phyloP scores from a whole-genome alignment of 768 basidiomycete species.

The Lactarius hatsudake region DNA sequence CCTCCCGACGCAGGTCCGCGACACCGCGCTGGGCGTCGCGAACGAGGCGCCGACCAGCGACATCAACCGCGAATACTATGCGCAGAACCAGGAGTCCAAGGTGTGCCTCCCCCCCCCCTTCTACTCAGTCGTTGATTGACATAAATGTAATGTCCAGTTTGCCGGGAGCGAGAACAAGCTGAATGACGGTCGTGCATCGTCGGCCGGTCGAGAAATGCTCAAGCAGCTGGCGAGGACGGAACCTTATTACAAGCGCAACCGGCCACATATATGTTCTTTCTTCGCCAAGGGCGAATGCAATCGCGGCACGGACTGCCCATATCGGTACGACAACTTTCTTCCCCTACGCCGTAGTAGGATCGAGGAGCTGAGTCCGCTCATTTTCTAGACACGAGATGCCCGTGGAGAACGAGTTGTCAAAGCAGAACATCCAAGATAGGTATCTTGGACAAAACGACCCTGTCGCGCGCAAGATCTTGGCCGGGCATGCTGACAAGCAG shows the following conservation, averaged over 20 bases:
- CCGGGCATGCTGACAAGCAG: slow-evolving; percentile 71
- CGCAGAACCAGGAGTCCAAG: slow-evolving; percentile 87
- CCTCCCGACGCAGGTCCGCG: slow-evolving; percentile 93
- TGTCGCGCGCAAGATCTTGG: slow-evolving; percentile 87
- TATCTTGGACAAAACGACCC: slow-evolving; percentile 93
- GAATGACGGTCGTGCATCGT: slow-evolving; percentile 57
- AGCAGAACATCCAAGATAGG: slow-evolving; percentile 93
- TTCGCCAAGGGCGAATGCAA: slow-evolving; percentile 94
- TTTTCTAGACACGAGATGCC: slow-evolving; percentile 80
- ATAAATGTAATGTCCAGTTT: slow-evolving; percentile 43
- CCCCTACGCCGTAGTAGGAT: not conserved
- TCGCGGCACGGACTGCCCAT: slow-evolving; percentile 90
- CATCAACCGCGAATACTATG: slow-evolving; percentile 94
- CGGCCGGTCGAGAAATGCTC: slow-evolving; percentile 94
- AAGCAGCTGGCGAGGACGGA: slow-evolving; percentile 93
- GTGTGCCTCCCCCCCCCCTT: slow-evolving; percentile 39
- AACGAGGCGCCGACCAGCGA: slow-evolving; percentile 94
- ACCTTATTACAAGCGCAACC: slow-evolving; percentile 96
- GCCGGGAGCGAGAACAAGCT: slow-evolving; percentile 66
- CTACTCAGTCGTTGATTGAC: slow-evolving; percentile 5
- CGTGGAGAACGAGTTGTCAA: slow-evolving; percentile 72
- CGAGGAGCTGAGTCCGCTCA: not conserved
- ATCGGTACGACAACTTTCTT: slow-evolving; percentile 43
- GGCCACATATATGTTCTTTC: slow-evolving; percentile 93
- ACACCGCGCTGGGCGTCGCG: slow-evolving; percentile 84